phyloP scores from a whole-genome alignment of 2,329 filamentous ascomycete genomes.

The Epichloe bromicola region DNA sequence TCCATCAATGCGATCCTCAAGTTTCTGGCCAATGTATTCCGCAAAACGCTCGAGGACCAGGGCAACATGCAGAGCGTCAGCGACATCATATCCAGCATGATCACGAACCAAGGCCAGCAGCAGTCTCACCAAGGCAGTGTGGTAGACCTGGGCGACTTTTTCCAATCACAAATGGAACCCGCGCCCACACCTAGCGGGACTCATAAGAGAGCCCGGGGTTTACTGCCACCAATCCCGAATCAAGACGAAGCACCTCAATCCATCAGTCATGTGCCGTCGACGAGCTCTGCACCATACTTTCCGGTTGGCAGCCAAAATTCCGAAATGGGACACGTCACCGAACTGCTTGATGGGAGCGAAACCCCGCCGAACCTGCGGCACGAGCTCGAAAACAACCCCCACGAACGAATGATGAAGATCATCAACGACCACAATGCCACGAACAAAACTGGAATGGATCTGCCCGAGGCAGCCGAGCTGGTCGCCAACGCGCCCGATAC shows the following conservation, averaged over 20 bases:
- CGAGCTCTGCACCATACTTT: conserved; percentile 17
- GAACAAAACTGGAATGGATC: conserved; percentile 33
- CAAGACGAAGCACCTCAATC: conserved; percentile 16
- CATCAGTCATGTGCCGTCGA: conserved; percentile 16
- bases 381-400: conserved; percentile 44
- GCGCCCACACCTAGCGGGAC: conserved; percentile 25
- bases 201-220: conserved; percentile 38
- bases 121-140: conserved; percentile 40
- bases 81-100: conserved; percentile 69
- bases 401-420: conserved; percentile 51
- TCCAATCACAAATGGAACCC: conserved; percentile 32
- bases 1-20: conserved; percentile 98
- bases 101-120: conserved; percentile 41
- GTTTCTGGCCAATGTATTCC: conserved; percentile 92
- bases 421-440: conserved; percentile 51
- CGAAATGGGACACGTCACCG: conserved; percentile 45
- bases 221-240: conserved; percentile 41
- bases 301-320: conserved; percentile 20
- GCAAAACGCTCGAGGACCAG: conserved; percentile 71
- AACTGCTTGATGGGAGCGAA: conserved; percentile 42
- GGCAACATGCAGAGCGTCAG: conserved; percentile 62
- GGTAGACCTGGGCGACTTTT: conserved; percentile 47
- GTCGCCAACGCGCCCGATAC: conserved; percentile 43
- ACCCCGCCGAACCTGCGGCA: conserved; percentile 39
- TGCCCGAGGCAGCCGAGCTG: conserved; percentile 36